phyloP scores from a whole-genome alignment of 2,329 filamentous ascomycete genomes.

The Cercospora sesami region DNA sequence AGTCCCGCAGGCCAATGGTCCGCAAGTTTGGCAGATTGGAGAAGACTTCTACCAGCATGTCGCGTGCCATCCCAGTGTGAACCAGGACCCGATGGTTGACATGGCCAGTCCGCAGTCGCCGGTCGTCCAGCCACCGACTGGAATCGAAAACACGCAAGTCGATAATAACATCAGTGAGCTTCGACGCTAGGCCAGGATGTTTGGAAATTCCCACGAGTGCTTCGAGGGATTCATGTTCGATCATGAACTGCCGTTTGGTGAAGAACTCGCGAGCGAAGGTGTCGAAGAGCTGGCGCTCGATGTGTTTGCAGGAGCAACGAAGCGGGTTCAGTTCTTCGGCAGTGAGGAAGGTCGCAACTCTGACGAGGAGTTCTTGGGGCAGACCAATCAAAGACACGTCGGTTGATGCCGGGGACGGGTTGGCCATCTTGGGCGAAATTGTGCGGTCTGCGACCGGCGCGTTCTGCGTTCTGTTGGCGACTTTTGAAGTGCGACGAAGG shows the following conservation, averaged over 20 bases:
- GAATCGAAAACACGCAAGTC: constrained; percentile 40
- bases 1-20: constrained; percentile 61
- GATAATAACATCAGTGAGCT: constrained; percentile 54
- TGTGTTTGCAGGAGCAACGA: constrained; percentile 56
- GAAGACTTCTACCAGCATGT: constrained; percentile 60
- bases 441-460: not conserved
- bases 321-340: constrained; percentile 56
- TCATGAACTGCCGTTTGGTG: constrained; percentile 65
- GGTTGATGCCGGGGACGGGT: not conserved
- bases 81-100: constrained; percentile 31
- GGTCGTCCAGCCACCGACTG: constrained; percentile 19
- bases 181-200: constrained; percentile 41
- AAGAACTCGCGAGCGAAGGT: constrained; percentile 65
- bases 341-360: constrained; percentile 55
- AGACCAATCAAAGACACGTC: constrained; percentile 9
- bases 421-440: not conserved
- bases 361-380: constrained; percentile 61
- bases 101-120: constrained; percentile 14
- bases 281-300: constrained; percentile 57
- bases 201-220: constrained; percentile 50
- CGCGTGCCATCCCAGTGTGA: constrained; percentile 50
- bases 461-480: not conserved
- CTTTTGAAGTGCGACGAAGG: not conserved
- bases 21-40: constrained; percentile 55
- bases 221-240: constrained; percentile 58